These are phyloP conservation scores for Mycena leptocephala DNA, from an alignment of 768 basidiomycete species.

Conservation along the genomic window DNA sequence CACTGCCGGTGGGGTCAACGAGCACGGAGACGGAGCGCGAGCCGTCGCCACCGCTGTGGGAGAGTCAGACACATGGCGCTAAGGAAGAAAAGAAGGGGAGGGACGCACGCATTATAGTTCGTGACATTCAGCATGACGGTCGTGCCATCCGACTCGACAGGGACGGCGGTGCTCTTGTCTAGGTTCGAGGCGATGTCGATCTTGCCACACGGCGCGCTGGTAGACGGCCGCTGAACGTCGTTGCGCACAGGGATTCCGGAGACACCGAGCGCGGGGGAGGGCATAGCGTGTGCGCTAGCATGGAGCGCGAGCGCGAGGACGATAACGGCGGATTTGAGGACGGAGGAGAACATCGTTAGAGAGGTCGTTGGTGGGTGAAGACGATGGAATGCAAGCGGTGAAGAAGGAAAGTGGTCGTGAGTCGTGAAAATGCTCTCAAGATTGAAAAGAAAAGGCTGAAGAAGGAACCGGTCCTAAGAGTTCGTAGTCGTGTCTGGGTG, in stretches of 20 bases:
- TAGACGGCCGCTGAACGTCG: conserved; percentile 28
- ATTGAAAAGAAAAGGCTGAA: not conserved
- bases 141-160: conserved; percentile 17
- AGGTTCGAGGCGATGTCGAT: conserved; percentile 28
- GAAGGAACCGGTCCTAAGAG: conserved; percentile 34
- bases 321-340: conserved; percentile 12
- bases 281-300: conserved; percentile 28
- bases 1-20: conserved; percentile 26
- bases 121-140: conserved; percentile 29
- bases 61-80: not conserved
- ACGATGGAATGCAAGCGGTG: not conserved
- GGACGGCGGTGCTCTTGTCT: conserved; percentile 23
- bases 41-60: conserved; percentile 28
- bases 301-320: conserved; percentile 9
- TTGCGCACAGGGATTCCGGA: conserved; percentile 8
- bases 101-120: conserved; percentile 29
- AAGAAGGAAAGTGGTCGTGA: conserved; percentile 32
- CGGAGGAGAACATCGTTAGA: conserved; percentile 20
- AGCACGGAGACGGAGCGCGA: conserved; percentile 27
- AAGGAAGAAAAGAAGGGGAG: not conserved
- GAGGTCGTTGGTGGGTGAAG: not conserved
- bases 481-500: not conserved
- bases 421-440: conserved; percentile 21
- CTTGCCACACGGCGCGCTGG: conserved; percentile 15
- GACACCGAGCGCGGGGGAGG: conserved; percentile 30